Conservation (phyloP, 1,284 basidiomycete species). For the Leccinum solheimii region DNA sequence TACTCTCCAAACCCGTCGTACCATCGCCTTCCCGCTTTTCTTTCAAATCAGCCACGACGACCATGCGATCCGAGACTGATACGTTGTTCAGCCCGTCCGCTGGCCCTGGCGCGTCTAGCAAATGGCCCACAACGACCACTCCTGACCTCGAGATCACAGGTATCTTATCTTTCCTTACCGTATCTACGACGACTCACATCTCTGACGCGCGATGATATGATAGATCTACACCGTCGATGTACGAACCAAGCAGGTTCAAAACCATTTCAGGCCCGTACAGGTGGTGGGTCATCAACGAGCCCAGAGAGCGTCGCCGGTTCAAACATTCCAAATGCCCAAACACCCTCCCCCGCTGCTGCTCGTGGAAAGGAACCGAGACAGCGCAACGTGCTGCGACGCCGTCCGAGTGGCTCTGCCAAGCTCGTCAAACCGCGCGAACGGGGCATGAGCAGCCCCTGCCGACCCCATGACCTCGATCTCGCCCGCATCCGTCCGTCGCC, state of each 20-base stretch:
- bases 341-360: background rate
- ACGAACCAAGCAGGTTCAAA: constrained; percentile 17
- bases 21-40: constrained; percentile 27
- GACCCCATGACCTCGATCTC: background rate
- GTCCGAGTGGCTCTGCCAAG: constrained; percentile 40
- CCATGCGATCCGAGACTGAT: constrained; percentile 14
- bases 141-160: constrained; percentile 28
- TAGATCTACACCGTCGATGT: constrained; percentile 25
- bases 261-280: background rate
- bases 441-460: constrained; percentile 1
- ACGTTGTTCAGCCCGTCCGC: constrained; percentile 15
- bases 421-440: constrained; percentile 25
- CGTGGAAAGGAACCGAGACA: constrained; percentile 27
- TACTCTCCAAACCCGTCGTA: constrained; percentile 22
- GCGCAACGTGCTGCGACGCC: constrained; percentile 50
- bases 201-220: background rate
- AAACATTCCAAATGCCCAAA: background rate
- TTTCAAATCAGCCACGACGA: constrained; percentile 15
- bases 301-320: constrained; percentile 16
- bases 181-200: background rate
- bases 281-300: constrained; percentile 1
- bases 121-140: constrained; percentile 2
- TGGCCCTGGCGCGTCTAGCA: constrained; percentile 4
- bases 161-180: constrained; percentile 1
- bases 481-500: background rate